phyloP scores from a whole-genome alignment of 2,329 filamentous ascomycete genomes.

The Fusarium sp. region DNA sequence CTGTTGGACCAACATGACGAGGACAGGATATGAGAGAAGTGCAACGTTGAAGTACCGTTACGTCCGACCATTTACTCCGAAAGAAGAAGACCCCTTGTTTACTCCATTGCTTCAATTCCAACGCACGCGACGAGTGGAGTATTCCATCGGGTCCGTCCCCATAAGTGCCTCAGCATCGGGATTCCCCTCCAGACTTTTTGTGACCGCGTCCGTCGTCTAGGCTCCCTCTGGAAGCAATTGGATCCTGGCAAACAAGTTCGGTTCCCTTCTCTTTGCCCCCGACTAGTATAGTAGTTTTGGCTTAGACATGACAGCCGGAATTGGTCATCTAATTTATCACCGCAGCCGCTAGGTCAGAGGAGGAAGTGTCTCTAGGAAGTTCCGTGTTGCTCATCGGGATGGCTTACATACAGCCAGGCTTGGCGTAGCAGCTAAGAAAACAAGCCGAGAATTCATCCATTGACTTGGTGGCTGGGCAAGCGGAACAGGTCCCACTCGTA shows the following conservation, averaged over 20 bases:
- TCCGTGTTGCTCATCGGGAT: constrained; percentile 20
- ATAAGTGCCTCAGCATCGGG: constrained; percentile 34
- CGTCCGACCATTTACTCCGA: not conserved
- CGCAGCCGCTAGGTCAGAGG: constrained; percentile 5
- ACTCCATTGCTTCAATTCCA: not conserved
- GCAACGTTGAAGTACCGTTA: constrained; percentile 2
- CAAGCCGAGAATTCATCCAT: constrained; percentile 12
- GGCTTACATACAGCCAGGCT: constrained; percentile 23
- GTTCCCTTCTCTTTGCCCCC: not conserved
- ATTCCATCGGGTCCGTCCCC: constrained; percentile 24
- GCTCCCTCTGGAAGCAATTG: constrained; percentile 25
- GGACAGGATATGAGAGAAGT: not conserved
- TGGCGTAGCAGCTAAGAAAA: constrained; percentile 24
- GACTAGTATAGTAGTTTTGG: not conserved
- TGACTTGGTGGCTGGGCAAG: constrained; percentile 1
- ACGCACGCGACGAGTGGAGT: constrained; percentile 38
- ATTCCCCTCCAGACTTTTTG: constrained; percentile 5
- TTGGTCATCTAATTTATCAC: not conserved
- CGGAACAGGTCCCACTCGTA: constrained; percentile 17
- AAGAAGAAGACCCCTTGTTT: constrained; percentile 17
- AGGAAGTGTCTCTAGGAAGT: not conserved
- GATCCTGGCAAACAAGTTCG: not conserved
- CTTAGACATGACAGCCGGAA: not conserved
- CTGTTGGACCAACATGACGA: constrained; percentile 1
- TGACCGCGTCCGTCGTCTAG: not conserved